These are phyloP conservation scores for Pleodorina starrii DNA, from an alignment of 139 green algal species.

Conservation along the genomic window DNA sequence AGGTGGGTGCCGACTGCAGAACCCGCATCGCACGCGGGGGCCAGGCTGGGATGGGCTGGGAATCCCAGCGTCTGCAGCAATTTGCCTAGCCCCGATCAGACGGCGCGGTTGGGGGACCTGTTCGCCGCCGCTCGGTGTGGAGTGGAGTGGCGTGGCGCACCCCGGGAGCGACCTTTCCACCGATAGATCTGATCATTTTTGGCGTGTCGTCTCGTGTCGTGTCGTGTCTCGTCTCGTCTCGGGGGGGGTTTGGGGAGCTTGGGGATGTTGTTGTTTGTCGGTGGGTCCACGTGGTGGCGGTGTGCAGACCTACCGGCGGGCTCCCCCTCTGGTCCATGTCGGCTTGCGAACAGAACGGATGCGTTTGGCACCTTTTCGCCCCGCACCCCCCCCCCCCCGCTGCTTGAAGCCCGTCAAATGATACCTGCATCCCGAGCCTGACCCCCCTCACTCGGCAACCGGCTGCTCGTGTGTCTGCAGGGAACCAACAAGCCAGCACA, in stretches of 20 bases:
- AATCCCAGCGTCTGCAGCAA: not conserved
- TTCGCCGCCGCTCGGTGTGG: not conserved
- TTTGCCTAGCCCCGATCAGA: not conserved
- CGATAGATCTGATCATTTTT: not conserved
- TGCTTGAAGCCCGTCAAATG: not conserved
- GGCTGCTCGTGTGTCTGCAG: slow-evolving; percentile 52
- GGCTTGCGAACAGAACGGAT: not conserved
- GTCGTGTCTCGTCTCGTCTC: too few relatives aligned
- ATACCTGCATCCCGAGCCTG: not conserved
- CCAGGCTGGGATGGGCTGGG: not conserved
- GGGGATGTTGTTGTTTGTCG: too few relatives aligned
- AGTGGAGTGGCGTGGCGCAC: not conserved
- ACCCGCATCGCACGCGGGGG: not conserved
- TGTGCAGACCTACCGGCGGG: too few relatives aligned
- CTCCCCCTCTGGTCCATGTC: not conserved
- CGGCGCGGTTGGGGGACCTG: not conserved
- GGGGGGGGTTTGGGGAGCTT: too few relatives aligned
- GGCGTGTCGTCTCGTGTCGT: too few relatives aligned
- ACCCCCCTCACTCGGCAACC: not conserved
- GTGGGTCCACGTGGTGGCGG: too few relatives aligned
- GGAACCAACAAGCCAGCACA: slow-evolving; percentile 83
- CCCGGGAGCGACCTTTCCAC: not conserved
- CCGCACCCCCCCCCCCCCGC: too few relatives aligned
- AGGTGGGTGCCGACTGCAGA: slow-evolving; percentile 6
- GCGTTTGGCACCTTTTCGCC: not conserved